phyloP scores from a whole-genome alignment of 768 basidiomycete species.

The Lactarius vividus region DNA sequence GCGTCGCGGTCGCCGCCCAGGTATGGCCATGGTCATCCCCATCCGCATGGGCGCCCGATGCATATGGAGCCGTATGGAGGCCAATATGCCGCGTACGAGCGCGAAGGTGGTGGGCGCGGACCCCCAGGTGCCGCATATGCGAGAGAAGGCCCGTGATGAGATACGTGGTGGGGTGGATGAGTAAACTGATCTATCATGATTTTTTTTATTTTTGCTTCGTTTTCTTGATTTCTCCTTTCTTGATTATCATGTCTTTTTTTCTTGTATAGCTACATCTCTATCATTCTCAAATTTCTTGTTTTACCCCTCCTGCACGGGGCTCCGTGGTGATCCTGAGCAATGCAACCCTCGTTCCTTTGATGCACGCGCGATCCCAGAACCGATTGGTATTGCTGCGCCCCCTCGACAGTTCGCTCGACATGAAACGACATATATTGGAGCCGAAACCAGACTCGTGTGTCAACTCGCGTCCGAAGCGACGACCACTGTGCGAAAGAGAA shows the following conservation, averaged over 20 bases:
- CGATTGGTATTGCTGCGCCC: not conserved
- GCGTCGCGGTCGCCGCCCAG: not conserved
- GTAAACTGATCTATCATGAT: not conserved
- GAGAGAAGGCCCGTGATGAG: conserved; percentile 13
- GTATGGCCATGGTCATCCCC: not conserved
- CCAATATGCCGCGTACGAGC: conserved; percentile 15
- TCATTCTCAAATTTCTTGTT: too few relatives aligned
- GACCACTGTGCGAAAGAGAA: not conserved
- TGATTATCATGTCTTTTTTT: not conserved
- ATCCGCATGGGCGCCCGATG: conserved; percentile 2
- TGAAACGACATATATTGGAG: not conserved
- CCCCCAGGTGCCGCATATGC: conserved; percentile 6
- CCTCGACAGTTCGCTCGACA: not conserved
- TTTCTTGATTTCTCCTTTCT: not conserved
- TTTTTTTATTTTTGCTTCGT: not conserved
- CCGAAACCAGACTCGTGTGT: not conserved
- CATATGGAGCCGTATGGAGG: conserved; percentile 7
- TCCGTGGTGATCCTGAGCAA: not conserved
- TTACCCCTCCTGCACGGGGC: too few relatives aligned
- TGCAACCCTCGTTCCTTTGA: not conserved
- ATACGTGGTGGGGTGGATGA: not conserved
- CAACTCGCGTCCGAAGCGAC: not conserved
- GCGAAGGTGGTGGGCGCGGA: conserved; percentile 8
- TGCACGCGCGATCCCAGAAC: not conserved
- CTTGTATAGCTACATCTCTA: not conserved